These are phyloP conservation scores for Zopfia rhizophila DNA, from an alignment of 2,329 filamentous ascomycete species.

Conservation along the genomic window DNA sequence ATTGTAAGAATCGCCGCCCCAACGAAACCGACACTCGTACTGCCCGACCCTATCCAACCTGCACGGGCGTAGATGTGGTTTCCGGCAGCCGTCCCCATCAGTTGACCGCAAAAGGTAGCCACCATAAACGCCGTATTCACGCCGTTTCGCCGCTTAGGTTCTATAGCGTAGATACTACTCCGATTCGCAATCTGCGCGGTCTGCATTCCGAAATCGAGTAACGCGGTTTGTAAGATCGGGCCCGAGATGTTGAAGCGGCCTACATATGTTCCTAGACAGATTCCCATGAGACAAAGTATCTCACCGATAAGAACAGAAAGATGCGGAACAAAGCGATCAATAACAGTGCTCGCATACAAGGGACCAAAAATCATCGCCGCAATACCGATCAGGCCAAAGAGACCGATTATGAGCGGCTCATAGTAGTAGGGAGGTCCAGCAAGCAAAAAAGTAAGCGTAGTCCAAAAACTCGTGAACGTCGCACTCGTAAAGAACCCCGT, in stretches of 20 bases:
- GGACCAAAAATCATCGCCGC: conserved; percentile 74
- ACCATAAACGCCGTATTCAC: conserved; percentile 89
- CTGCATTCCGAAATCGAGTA: conserved; percentile 78
- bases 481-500: conserved; percentile 71
- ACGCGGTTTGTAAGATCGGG: conserved; percentile 76
- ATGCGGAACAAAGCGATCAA: conserved; percentile 75
- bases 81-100: conserved; percentile 70
- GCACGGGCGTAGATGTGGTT: conserved; percentile 65
- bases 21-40: conserved; percentile 66
- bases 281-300: conserved; percentile 67
- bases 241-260: conserved; percentile 74
- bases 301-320: conserved; percentile 74
- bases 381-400: conserved; percentile 83
- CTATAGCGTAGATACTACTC: conserved; percentile 74
- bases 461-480: conserved; percentile 76
- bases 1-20: conserved; percentile 60
- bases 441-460: conserved; percentile 82
- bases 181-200: conserved; percentile 79
- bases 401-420: conserved; percentile 73
- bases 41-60: conserved; percentile 68
- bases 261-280: conserved; percentile 74
- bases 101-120: conserved; percentile 76
- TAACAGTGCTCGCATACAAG: conserved; percentile 74
- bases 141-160: conserved; percentile 76
- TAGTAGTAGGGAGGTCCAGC: conserved; percentile 76